These are phyloP conservation scores for Leishmania lainsoni DNA, from an alignment of 208 protist genomes.

Conservation along the genomic window DNA sequence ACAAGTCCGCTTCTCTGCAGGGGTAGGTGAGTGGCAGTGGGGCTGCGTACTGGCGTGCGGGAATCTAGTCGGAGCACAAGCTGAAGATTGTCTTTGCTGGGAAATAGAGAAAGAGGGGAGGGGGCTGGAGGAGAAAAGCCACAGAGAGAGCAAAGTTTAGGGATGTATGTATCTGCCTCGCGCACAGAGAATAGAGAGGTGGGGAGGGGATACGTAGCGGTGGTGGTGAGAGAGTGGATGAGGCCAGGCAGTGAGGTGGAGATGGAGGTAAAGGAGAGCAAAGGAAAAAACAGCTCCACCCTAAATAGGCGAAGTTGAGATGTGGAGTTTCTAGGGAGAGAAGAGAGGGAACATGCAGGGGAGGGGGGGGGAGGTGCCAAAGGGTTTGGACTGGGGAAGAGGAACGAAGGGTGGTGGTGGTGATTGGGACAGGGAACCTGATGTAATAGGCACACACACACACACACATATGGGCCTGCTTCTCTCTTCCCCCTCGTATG, in stretches of 20 bases:
- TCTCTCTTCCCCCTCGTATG: background rate
- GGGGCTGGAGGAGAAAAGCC: background rate
- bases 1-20: background rate
- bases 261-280: background rate
- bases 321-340: background rate
- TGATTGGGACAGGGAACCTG: background rate
- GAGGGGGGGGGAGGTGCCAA: background rate
- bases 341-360: background rate
- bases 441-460: background rate
- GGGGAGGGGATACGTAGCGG: background rate
- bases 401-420: background rate
- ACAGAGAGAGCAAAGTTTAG: background rate
- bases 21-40: background rate
- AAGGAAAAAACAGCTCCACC: background rate
- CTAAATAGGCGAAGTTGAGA: no score
- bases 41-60: background rate
- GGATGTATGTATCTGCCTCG: background rate
- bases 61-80: background rate
- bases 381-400: background rate
- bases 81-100: background rate
- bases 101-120: background rate
- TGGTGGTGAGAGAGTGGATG: background rate
- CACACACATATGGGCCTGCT: background rate
- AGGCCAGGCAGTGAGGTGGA: background rate
- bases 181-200: background rate